Conservation (phyloP, 805 yeast species). For the Yamadazyma scolyti region DNA sequence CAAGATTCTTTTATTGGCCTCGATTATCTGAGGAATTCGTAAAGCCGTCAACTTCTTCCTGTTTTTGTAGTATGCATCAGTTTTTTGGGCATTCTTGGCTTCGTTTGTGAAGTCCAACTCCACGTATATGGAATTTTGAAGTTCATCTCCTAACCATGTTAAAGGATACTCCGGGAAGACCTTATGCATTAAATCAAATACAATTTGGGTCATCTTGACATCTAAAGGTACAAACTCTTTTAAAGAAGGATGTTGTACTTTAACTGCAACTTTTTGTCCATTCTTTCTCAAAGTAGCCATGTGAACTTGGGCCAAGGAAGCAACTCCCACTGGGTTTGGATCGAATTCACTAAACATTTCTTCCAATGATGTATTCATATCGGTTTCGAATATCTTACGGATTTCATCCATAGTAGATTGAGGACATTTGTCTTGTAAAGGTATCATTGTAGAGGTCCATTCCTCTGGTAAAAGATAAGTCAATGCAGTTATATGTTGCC, state of each 20-base stretch:
- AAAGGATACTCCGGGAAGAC: constrained; percentile 93
- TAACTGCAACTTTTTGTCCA: constrained; percentile 83
- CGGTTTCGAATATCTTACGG: constrained; percentile 59
- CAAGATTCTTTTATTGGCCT: constrained; percentile 66
- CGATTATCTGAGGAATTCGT: constrained; percentile 67
- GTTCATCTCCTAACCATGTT: constrained; percentile 93
- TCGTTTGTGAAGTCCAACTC: constrained; percentile 88
- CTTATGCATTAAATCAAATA: constrained; percentile 67
- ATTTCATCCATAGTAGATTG: constrained; percentile 69
- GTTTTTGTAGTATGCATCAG: constrained; percentile 61
- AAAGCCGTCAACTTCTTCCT: constrained; percentile 66
- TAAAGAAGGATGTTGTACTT: constrained; percentile 88
- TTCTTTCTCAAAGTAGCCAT: constrained; percentile 55
- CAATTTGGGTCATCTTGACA: constrained; percentile 69
- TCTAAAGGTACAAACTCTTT: constrained; percentile 89
- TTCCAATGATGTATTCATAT: constrained; percentile 56
- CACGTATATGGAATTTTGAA: constrained; percentile 80
- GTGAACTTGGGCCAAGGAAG: constrained; percentile 96
- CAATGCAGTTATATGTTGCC: constrained; percentile 92
- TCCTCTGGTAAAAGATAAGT: constrained; percentile 86
- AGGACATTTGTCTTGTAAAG: constrained; percentile 90
- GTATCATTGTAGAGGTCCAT: constrained; percentile 95
- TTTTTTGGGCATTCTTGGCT: constrained; percentile 73
- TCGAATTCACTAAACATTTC: constrained; percentile 69
- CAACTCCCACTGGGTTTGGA: constrained; percentile 83